Conservation (phyloP, 768 basidiomycete genomes). For the Fistulinella prunicolor region DNA sequence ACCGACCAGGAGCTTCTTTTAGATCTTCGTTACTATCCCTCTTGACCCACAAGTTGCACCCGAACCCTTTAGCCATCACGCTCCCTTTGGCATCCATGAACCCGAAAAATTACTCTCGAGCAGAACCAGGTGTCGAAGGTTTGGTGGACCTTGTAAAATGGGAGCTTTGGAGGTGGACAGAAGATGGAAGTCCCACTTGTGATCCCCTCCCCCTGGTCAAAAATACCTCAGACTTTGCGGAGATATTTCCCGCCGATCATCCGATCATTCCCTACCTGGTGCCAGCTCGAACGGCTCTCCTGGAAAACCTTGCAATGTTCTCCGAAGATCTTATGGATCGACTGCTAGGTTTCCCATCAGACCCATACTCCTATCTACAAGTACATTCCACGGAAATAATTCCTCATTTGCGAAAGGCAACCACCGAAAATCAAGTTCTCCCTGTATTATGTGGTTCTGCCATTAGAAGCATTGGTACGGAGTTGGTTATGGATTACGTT, state of each 20-base stretch:
- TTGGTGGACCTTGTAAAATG: constrained; percentile 81
- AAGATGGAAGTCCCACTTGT: constrained; percentile 43
- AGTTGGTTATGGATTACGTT: constrained; percentile 76
- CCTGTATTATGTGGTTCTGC: constrained; percentile 86
- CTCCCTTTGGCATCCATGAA: constrained; percentile 80
- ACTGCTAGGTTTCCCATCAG: constrained; percentile 55
- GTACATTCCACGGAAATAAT: constrained; percentile 53
- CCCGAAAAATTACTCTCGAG: constrained; percentile 58
- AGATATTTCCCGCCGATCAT: constrained; percentile 54
- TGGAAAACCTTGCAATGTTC: constrained; percentile 79
- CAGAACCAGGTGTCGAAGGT: constrained; percentile 83
- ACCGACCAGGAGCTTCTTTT: constrained; percentile 83
- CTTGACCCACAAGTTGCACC: constrained; percentile 71
- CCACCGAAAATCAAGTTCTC: constrained; percentile 60
- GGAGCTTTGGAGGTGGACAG: constrained; percentile 76
- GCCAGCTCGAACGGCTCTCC: constrained; percentile 62
- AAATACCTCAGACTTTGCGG: constrained; percentile 40
- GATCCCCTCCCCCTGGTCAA: constrained; percentile 50
- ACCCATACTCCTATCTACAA: constrained; percentile 63
- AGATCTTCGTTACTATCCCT: constrained; percentile 68
- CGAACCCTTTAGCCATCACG: constrained; percentile 63
- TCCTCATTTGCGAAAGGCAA: constrained; percentile 64
- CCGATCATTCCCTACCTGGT: constrained; percentile 67
- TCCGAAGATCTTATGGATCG: constrained; percentile 79
- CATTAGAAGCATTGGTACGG: constrained; percentile 75